Base-by-base conservation (phyloP, 441 rosid genomes). In the Brassica hybrid region DNA sequence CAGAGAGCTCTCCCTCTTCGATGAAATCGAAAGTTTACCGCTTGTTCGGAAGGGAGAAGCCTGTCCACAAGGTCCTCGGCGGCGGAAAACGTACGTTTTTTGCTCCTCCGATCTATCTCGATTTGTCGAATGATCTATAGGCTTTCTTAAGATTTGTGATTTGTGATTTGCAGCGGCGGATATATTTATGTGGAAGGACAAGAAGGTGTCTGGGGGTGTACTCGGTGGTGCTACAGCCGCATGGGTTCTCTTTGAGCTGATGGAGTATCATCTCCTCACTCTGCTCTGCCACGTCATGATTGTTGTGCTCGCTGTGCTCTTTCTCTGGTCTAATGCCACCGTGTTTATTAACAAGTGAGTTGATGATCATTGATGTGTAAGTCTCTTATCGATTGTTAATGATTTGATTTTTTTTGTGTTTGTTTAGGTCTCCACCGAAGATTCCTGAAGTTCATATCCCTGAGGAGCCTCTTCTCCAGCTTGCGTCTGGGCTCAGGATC, bases 391-490 rank as follows among this genome's bases (percentile, higher is more conserved):
- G 1, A 0, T 45, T 71, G n/a, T 34, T 70, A n/a, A 58, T 58
- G n/a, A 4, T 30, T 41, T 76, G 67, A n/a, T 10, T 41, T 11
- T 41, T 11, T 41, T 41, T 8, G 2, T 72, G 69, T 9, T 32
- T 2, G 36, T 9, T 67, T 66, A 95, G 98, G 88, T 78, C 89
- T 7, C 90, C 96, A 0, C 97, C 99, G 21, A 89, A 84, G 65
- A 92, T 96, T 59, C 99, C 98, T 1, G 93, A 92, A 77, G 81
- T 94, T 58, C 83, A 82, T 19, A 86, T 96, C 81, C 98, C 97
- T 7, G 91, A 92, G 79, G 88, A 90, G 11, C 94, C 94, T 38
- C 82, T 94, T 76, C 80, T 88, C 48, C 89, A 92, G 83, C 78
- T 94, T 76, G 99, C 91, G 0, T 78, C 89, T 81, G 96, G 77